These are phyloP conservation scores for Calonectria henricotiae DNA, from an alignment of 2,329 filamentous ascomycete species.

Conservation along the genomic window DNA sequence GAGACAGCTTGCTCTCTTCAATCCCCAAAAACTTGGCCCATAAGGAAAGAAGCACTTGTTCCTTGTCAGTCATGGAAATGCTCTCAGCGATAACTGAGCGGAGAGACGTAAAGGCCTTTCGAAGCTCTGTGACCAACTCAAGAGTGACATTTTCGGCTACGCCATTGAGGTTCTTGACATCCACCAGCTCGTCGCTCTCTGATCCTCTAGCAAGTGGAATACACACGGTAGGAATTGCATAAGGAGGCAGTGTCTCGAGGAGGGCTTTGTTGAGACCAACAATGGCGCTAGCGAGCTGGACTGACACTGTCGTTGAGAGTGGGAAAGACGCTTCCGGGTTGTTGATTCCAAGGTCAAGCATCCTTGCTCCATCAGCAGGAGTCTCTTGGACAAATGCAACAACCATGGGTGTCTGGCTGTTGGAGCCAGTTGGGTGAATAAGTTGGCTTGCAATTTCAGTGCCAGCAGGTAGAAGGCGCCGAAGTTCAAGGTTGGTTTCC, in stretches of 20 bases:
- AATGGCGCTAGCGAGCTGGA: slow-evolving; percentile 45
- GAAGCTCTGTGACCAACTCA: slow-evolving; percentile 40
- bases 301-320: slow-evolving; percentile 39
- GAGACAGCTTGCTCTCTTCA: slow-evolving; percentile 46
- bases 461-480: slow-evolving; percentile 43
- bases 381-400: slow-evolving; percentile 44
- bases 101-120: slow-evolving; percentile 39
- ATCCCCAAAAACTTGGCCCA: slow-evolving; percentile 48
- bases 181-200: neutral
- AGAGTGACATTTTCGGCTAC: slow-evolving; percentile 36
- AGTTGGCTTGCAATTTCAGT: slow-evolving; percentile 41
- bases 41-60: slow-evolving; percentile 41
- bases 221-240: slow-evolving; percentile 50
- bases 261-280: slow-evolving; percentile 49
- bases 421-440: slow-evolving; percentile 42
- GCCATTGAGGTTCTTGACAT: slow-evolving; percentile 27
- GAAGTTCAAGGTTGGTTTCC: slow-evolving; percentile 47
- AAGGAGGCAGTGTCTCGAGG: slow-evolving; percentile 49
- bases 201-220: slow-evolving; percentile 36
- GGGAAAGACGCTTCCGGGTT: slow-evolving; percentile 28
- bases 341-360: slow-evolving; percentile 38
- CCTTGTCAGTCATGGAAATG: slow-evolving; percentile 44
- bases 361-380: neutral
- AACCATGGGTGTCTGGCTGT: slow-evolving; percentile 46
- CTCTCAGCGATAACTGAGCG: slow-evolving; percentile 41